These are phyloP conservation scores for Cladosporium austrohemisphaericum DNA, from an alignment of 2,329 filamentous ascomycete species.

Conservation along the genomic window DNA sequence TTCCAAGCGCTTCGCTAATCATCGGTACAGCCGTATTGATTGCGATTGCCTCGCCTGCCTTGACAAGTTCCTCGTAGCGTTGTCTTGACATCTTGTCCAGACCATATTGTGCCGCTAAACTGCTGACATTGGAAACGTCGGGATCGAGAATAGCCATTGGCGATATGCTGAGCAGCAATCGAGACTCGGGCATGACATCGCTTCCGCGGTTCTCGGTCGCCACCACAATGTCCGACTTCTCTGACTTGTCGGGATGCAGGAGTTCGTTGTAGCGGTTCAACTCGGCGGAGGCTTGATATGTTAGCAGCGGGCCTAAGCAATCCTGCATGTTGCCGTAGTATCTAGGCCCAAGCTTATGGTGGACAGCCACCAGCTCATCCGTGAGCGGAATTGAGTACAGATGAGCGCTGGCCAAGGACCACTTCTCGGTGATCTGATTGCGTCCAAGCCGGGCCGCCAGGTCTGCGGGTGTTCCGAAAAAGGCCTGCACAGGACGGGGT, in stretches of 20 bases:
- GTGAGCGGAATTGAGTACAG: constrained; percentile 83
- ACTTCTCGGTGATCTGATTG: constrained; percentile 70
- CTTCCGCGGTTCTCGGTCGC: constrained; percentile 85
- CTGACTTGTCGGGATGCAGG: constrained; percentile 82
- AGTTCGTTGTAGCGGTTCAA: constrained; percentile 89
- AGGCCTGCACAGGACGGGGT: constrained; percentile 70
- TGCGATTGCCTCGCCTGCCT: constrained; percentile 58
- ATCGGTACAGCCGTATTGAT: constrained; percentile 85
- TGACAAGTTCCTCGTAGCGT: constrained; percentile 62
- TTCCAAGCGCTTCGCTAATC: constrained; percentile 82
- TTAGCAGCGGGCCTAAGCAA: constrained; percentile 91
- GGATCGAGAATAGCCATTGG: constrained; percentile 77
- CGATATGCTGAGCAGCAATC: constrained; percentile 77
- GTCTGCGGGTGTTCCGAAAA: constrained; percentile 87
- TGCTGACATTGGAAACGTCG: constrained; percentile 41
- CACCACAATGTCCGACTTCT: constrained; percentile 83
- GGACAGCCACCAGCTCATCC: constrained; percentile 87
- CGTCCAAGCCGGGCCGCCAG: constrained; percentile 72
- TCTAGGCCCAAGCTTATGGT: constrained; percentile 81
- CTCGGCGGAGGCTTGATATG: constrained; percentile 87
- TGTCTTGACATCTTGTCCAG: constrained; percentile 48
- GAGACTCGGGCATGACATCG: constrained; percentile 72
- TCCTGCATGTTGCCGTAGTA: constrained; percentile 98
- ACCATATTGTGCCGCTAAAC: constrained; percentile 16
- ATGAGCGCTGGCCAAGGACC: constrained; percentile 87